Percentiles rank a stretch among this genome's conserved stretches.
These are phyloP conservation scores for Cercospora canescens DNA, from an alignment of 2,329 filamentous ascomycete genomes.

Conservation along the genomic window DNA sequence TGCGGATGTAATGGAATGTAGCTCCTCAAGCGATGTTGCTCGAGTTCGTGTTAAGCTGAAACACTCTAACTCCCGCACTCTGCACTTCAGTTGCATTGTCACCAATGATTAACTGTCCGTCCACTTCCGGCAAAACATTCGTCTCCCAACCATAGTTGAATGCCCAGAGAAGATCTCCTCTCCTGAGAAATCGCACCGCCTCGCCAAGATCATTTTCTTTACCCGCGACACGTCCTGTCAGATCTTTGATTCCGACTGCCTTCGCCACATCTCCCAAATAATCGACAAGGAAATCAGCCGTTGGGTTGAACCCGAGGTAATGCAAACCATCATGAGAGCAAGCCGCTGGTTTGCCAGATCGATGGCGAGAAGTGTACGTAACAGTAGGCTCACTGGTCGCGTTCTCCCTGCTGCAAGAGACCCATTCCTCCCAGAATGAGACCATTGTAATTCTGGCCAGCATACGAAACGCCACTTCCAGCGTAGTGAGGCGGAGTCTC, in stretches of 20 bases:
- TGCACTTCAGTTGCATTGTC: slow-evolving; percentile 17
- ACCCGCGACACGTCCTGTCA: slow-evolving; percentile 15
- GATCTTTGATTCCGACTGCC: slow-evolving; percentile 19
- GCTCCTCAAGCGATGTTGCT: background rate
- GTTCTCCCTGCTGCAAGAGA: slow-evolving; percentile 19
- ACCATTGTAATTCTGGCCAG: slow-evolving; percentile 23
- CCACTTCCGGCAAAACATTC: slow-evolving; percentile 15
- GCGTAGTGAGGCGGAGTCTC: slow-evolving; percentile 26
- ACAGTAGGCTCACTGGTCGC: slow-evolving; percentile 20
- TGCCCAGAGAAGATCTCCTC: slow-evolving; percentile 27
- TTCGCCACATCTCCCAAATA: slow-evolving; percentile 25
- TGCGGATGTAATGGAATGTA: no score
- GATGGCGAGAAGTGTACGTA: slow-evolving; percentile 23
- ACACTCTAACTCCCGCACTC: slow-evolving; percentile 23
- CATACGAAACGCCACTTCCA: slow-evolving; percentile 22
- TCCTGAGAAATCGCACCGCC: slow-evolving; percentile 20
- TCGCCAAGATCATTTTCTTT: slow-evolving; percentile 25
- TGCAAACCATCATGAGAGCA: slow-evolving; percentile 21
- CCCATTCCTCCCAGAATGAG: slow-evolving; percentile 24
- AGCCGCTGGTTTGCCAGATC: slow-evolving; percentile 22
- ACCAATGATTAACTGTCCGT: slow-evolving; percentile 23
- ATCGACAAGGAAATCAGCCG: slow-evolving; percentile 21
- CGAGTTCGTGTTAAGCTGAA: slow-evolving; percentile 17
- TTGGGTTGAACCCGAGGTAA: slow-evolving; percentile 27
- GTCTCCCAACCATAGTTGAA: slow-evolving; percentile 28